Evolutionary conservation across 176 grass and related monocot genomes (phyloP).

Genomic region (Puccinellia tenuiflora): DNA sequence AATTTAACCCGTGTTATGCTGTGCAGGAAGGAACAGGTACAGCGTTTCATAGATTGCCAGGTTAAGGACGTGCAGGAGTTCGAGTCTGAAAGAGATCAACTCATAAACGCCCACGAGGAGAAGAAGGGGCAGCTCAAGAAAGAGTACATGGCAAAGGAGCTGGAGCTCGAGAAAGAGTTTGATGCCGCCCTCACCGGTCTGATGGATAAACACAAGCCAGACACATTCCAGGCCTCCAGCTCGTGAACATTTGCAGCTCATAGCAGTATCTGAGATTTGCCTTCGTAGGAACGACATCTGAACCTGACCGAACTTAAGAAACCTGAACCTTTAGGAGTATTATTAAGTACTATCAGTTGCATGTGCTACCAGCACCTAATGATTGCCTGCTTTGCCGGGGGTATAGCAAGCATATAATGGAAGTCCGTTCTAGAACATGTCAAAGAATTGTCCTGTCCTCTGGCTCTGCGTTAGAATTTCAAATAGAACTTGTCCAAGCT

Average conservation of each 20-base stretch:
- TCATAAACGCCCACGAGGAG: constrained; percentile 53
- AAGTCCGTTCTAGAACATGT: not conserved
- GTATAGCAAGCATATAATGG: not conserved
- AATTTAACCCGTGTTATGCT: not conserved
- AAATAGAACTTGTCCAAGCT: not conserved
- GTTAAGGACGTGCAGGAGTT: constrained; percentile 75
- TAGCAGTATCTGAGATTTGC: not conserved
- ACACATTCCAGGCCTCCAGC: constrained; percentile 50
- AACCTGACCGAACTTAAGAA: not conserved
- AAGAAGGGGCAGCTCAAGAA: constrained; percentile 45
- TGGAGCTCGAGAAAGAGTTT: constrained; percentile 56
- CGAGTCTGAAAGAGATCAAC: constrained; percentile 45
- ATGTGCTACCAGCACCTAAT: not conserved
- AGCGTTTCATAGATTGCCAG: constrained; percentile 61
- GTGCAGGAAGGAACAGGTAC: constrained; percentile 63
- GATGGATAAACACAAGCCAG: constrained; percentile 77
- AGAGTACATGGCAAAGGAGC: constrained; percentile 59
- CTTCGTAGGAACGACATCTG: not conserved
- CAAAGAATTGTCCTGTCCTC: not conserved
- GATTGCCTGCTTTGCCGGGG: not conserved
- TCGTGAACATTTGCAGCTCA: not conserved
- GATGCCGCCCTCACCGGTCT: constrained; percentile 45
- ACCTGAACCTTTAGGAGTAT: not conserved
- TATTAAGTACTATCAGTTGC: not conserved
- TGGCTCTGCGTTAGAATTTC: not conserved